These are phyloP conservation scores for Dictyostelium purpureum DNA, from an alignment of 78 protist genomes.

Conservation along the genomic window DNA sequence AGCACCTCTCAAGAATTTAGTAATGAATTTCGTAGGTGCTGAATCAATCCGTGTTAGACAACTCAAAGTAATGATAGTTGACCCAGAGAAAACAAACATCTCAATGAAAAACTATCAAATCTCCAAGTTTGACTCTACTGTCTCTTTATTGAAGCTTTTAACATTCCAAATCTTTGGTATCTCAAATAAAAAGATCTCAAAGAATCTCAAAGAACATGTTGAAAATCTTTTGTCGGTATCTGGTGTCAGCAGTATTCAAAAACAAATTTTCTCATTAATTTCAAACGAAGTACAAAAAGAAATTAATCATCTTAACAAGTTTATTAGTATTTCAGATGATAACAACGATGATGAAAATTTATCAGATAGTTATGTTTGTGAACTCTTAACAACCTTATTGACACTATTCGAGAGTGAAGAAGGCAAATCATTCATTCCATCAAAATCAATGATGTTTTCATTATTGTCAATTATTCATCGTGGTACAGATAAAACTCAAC, in stretches of 20 bases:
- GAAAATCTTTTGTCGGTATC: background rate
- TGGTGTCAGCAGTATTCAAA: conserved; percentile 31
- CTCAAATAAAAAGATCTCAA: conserved; percentile 1
- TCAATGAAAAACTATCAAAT: background rate
- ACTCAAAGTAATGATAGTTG: background rate
- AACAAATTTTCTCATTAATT: conserved; percentile 58
- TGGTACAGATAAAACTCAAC: conserved; percentile 17
- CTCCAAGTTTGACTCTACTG: conserved; percentile 53
- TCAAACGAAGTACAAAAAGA: conserved; percentile 63
- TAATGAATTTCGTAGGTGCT: background rate
- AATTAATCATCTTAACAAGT: conserved; percentile 12
- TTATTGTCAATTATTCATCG: conserved; percentile 35
- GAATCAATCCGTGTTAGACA: conserved; percentile 34
- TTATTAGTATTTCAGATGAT: background rate
- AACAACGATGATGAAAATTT: background rate
- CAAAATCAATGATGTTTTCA: conserved; percentile 40
- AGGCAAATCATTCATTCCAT: conserved; percentile 67
- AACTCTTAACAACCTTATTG: conserved; percentile 19
- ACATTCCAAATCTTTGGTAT: conserved; percentile 75
- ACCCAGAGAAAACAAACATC: background rate
- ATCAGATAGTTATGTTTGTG: conserved; percentile 23
- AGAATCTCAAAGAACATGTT: conserved; percentile 24
- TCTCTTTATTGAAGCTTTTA: conserved; percentile 29
- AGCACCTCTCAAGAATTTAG: background rate
- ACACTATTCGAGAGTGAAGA: conserved; percentile 47